Evolutionary conservation across 2,329 filamentous ascomycete species (phyloP), one percentile per base, ranked within the genome.

Genomic region (Dothidotthia symphoricarpi): DNA sequence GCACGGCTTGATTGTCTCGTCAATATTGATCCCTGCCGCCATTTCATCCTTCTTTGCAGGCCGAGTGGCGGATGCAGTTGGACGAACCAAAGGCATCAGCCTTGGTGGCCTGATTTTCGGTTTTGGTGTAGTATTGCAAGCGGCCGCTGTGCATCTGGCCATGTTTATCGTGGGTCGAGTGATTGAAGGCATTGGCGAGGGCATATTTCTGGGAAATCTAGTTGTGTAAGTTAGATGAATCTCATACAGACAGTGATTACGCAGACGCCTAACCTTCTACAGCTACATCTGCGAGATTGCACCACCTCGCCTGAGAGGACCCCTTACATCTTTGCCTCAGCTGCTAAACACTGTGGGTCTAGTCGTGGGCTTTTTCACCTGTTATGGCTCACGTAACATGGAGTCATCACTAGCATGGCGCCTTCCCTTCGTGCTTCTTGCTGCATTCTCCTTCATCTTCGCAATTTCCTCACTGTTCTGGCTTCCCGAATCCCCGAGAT

Each of bases 271-370:
- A n/a, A 22, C 9, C 19, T 17, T 17, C 15, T 35, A 24, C 13
- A 39, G 39, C 3, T 80, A 82, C 45, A 77, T 83, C 16, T 76
- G 75, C 39, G 81, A 84, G 56, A 79, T 83, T 12, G 75, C 79
- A 1, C 80, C 79, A 0, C 64, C 71, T 1, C 63, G 61, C 3
- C 59, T 66, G 3, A 64, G 80, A 17, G 80, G 78, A 0, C 64
- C 70, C 1, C 54, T 83, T 2, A 71, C 74, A 0, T 73, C 75
- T 0, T 58, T 75, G 3, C 75, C 77, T 0, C 78, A 82, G 45
- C 66, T 81, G 32, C 54, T 78, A 29, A 70, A 70, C 3, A 74
- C 72, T 2, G 32, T 73, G 1, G 79, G 76, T 0, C 57, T 82
- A 2, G 73, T 74, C 4, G 28, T 69, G 0, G 81, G 80, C 0